Evolutionary conservation across 768 basidiomycete species (phyloP).

Genomic region (Fistulinella prunicolor): DNA sequence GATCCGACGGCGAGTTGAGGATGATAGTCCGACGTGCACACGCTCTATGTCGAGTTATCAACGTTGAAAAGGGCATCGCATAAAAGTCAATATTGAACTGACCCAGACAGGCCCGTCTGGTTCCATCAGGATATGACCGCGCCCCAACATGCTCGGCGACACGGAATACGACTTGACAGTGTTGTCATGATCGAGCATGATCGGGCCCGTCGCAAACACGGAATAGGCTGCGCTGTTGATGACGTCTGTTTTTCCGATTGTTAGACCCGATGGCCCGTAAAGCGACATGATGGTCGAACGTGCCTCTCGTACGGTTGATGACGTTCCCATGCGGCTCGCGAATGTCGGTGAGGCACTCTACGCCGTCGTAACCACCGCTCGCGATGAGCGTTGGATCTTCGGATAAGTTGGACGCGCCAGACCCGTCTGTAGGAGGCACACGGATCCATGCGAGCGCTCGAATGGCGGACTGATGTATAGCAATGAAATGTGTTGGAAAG

Average conservation of each 20-base stretch:
- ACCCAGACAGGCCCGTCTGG: constrained; percentile 86
- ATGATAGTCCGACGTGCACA: constrained; percentile 80
- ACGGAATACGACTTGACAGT: constrained; percentile 72
- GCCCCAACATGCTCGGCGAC: constrained; percentile 68
- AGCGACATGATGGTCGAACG: neutral
- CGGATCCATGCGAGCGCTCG: constrained; percentile 74
- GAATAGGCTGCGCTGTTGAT: constrained; percentile 68
- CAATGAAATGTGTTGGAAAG: constrained; percentile 70
- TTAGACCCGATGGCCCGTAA: neutral
- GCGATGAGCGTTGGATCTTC: constrained; percentile 70
- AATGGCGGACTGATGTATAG: constrained; percentile 76
- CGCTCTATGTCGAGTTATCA: constrained; percentile 42
- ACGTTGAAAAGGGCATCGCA: no score
- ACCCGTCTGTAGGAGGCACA: constrained; percentile 51
- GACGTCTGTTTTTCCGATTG: constrained; percentile 48
- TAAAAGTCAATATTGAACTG: constrained; percentile 20
- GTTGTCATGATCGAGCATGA: constrained; percentile 84
- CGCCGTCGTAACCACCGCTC: constrained; percentile 80
- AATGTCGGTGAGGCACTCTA: constrained; percentile 73
- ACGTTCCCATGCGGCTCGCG: constrained; percentile 64
- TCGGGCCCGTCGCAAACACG: constrained; percentile 61
- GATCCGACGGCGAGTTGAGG: constrained; percentile 80
- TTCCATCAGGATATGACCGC: constrained; percentile 69
- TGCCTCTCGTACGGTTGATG: constrained; percentile 78
- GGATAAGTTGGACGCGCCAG: constrained; percentile 44